Conservation (phyloP, 2,329 filamentous ascomycete species). For the Xylaria hypoxylon region DNA sequence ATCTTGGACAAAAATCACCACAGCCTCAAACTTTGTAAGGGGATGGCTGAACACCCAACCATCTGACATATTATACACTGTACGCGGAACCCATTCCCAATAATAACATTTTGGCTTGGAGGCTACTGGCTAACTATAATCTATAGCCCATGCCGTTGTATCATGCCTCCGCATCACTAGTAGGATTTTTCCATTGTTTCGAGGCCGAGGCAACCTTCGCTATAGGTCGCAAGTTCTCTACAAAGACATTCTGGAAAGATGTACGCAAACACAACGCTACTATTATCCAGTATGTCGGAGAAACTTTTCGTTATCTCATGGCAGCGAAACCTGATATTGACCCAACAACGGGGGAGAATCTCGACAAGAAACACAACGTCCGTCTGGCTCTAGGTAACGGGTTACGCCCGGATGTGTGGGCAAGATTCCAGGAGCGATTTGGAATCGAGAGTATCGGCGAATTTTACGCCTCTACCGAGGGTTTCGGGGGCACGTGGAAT, state of each 20-base stretch:
- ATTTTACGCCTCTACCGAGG: slow-evolving; percentile 85
- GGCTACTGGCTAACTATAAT: slow-evolving; percentile 15
- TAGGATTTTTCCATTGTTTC: slow-evolving; percentile 74
- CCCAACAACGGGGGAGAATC: slow-evolving; percentile 70
- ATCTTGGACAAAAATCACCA: slow-evolving; percentile 74
- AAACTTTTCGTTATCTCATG: slow-evolving; percentile 86
- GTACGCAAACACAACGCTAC: slow-evolving; percentile 78
- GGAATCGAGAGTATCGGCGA: slow-evolving; percentile 78
- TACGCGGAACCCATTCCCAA: slow-evolving; percentile 52
- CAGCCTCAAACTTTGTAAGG: slow-evolving; percentile 64
- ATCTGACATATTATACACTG: slow-evolving; percentile 80
- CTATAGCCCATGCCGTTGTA: slow-evolving; percentile 86
- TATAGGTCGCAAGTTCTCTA: slow-evolving; percentile 82
- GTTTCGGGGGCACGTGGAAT: slow-evolving; percentile 77
- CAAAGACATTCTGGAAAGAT: slow-evolving; percentile 80
- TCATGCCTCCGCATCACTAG: slow-evolving; percentile 80
- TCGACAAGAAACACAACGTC: slow-evolving; percentile 80
- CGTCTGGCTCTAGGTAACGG: slow-evolving; percentile 85
- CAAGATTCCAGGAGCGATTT: slow-evolving; percentile 83
- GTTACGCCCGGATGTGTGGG: slow-evolving; percentile 86
- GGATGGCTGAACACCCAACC: slow-evolving; percentile 68
- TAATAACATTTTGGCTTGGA: background rate
- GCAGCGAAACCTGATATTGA: slow-evolving; percentile 73
- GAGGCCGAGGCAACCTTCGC: slow-evolving; percentile 73
- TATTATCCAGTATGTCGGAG: slow-evolving; percentile 87